Percentiles rank a stretch among this genome's conserved stretches.
Evolutionary conservation across 768 basidiomycete genomes (phyloP).

Genomic region (Tulasnella sp.): DNA sequence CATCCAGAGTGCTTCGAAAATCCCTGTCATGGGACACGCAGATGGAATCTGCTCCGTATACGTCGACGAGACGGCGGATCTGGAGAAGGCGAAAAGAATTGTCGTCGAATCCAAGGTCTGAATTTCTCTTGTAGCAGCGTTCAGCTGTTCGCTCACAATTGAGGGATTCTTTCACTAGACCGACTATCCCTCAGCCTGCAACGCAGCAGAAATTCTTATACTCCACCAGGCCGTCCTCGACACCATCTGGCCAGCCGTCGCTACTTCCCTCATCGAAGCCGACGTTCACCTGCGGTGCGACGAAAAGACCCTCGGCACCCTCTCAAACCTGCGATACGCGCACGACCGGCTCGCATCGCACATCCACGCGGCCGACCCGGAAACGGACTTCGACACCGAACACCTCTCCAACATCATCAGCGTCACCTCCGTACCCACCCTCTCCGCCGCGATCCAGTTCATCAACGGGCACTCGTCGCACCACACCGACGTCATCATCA

Average conservation of each 20-base stretch:
- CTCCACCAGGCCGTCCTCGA: conserved; percentile 69
- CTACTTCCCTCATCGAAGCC: conserved; percentile 60
- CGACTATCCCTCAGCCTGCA: conserved; percentile 95
- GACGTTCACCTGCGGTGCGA: conserved; percentile 82
- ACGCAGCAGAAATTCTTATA: conserved; percentile 84
- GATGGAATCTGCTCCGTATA: conserved; percentile 92
- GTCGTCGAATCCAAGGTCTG: conserved; percentile 87
- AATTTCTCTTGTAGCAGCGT: too few relatives aligned
- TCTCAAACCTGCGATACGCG: not conserved
- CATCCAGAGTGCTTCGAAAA: conserved; percentile 86
- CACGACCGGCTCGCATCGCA: conserved; percentile 35
- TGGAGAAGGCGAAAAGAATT: conserved; percentile 74
- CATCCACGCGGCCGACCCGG: conserved; percentile 52
- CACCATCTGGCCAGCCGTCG: conserved; percentile 79
- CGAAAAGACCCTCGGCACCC: conserved; percentile 34
- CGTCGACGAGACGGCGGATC: conserved; percentile 76
- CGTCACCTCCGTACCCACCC: conserved; percentile 67
- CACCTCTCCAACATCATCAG: conserved; percentile 83
- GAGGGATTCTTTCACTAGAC: conserved; percentile 47
- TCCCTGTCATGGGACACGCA: conserved; percentile 98
- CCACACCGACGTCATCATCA: conserved; percentile 91
- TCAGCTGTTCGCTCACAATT: not conserved
- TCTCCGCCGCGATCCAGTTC: conserved; percentile 72
- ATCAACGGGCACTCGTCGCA: conserved; percentile 93
- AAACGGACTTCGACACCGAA: conserved; percentile 72